phyloP scores from a whole-genome alignment of 2,329 filamentous ascomycete species.

The Epichloe coenophiala region DNA sequence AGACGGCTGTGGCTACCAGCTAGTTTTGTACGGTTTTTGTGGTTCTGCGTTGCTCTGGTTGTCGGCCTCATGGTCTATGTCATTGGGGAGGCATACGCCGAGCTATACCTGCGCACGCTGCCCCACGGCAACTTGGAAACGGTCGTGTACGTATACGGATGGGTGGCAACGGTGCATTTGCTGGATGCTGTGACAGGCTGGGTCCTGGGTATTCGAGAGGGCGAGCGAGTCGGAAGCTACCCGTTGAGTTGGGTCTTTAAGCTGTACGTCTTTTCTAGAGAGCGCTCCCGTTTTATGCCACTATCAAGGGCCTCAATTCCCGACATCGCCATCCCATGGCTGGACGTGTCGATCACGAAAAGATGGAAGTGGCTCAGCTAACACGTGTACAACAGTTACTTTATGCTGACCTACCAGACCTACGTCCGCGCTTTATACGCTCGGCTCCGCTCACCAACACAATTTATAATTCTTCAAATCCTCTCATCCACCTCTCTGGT shows the following conservation, averaged over 20 bases:
- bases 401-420: slow-evolving; percentile 57
- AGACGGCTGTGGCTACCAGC: slow-evolving; percentile 46
- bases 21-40: slow-evolving; percentile 55
- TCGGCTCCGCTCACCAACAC: slow-evolving; percentile 48
- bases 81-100: slow-evolving; percentile 54
- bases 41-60: slow-evolving; percentile 52
- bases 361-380: neutral
- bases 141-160: slow-evolving; percentile 56
- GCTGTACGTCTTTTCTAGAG: slow-evolving; percentile 31
- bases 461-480: slow-evolving; percentile 52
- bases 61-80: slow-evolving; percentile 53
- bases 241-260: slow-evolving; percentile 61
- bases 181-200: slow-evolving; percentile 52
- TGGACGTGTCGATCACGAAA: neutral
- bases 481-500: slow-evolving; percentile 51
- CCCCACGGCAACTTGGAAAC: slow-evolving; percentile 54
- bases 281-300: neutral
- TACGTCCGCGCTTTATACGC: slow-evolving; percentile 58
- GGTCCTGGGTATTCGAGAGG: slow-evolving; percentile 52
- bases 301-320: neutral
- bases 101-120: slow-evolving; percentile 53
- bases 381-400: slow-evolving; percentile 32
- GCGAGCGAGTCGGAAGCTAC: slow-evolving; percentile 54
- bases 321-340: neutral
- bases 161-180: slow-evolving; percentile 53